phyloP scores from a whole-genome alignment of 176 grass and related monocot species.

The Cenchrus purpureus region DNA sequence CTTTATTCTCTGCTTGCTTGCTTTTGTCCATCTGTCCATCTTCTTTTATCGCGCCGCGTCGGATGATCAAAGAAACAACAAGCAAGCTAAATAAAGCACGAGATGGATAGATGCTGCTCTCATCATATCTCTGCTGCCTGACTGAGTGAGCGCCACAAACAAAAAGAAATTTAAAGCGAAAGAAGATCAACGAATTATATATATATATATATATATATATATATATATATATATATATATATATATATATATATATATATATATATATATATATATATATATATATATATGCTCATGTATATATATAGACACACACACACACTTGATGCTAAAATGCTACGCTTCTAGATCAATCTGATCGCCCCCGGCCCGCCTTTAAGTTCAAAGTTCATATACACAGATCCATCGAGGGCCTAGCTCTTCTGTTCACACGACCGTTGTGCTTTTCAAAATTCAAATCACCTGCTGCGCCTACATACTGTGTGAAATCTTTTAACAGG shows the following conservation, averaged over 20 bases:
- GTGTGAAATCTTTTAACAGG: too few relatives aligned
- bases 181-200: not conserved
- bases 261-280: too few relatives aligned
- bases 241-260: too few relatives aligned
- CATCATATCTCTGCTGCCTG: not conserved
- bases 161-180: not conserved
- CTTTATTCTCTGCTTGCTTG: not conserved
- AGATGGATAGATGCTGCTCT: not conserved
- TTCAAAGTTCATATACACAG: constrained; percentile 4
- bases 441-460: not conserved
- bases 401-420: not conserved
- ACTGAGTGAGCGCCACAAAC: not conserved
- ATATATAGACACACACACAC: too few relatives aligned
- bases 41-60: not conserved
- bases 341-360: not conserved
- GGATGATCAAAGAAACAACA: not conserved
- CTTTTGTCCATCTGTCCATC: not conserved
- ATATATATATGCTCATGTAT: not conserved
- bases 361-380: not conserved
- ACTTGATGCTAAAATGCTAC: not conserved
- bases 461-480: too few relatives aligned
- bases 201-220: too few relatives aligned
- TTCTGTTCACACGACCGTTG: constrained; percentile 2
- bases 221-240: too few relatives aligned
- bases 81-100: not conserved